These are phyloP conservation scores for Colletotrichum viniferum DNA, from an alignment of 2,329 filamentous ascomycete species.

Conservation along the genomic window DNA sequence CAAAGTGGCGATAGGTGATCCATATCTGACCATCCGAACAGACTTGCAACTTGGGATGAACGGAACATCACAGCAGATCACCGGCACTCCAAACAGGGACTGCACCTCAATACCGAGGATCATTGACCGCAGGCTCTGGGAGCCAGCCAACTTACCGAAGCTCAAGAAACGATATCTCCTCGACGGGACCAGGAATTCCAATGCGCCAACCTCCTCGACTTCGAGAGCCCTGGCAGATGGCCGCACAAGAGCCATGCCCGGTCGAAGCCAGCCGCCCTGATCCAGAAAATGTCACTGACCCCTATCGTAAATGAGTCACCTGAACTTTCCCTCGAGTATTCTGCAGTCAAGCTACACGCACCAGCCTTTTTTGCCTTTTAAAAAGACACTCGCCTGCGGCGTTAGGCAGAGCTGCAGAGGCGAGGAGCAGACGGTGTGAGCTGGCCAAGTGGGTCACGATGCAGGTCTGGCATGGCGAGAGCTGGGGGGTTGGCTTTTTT, in stretches of 20 bases:
- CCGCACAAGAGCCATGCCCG: not conserved
- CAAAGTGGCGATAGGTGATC: not conserved
- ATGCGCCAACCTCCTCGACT: not conserved
- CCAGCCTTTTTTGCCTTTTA: not conserved
- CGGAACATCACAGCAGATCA: not conserved
- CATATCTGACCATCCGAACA: not conserved
- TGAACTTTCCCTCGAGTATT: not conserved
- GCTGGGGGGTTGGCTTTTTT: not conserved
- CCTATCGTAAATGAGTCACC: not conserved
- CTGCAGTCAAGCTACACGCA: not conserved
- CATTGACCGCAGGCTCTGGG: not conserved
- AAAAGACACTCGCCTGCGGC: not conserved
- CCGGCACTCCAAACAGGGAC: not conserved
- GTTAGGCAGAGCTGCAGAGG: not conserved
- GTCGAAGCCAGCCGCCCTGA: not conserved
- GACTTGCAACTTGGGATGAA: not conserved
- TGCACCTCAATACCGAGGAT: accelerated
- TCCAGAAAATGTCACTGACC: not conserved
- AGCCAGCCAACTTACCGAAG: not conserved
- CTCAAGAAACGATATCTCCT: not conserved
- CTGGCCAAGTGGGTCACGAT: constrained; percentile 7
- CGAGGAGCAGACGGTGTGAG: not conserved
- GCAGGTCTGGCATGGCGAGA: constrained; percentile 1
- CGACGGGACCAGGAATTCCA: not conserved
- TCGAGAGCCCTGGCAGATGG: not conserved